These are phyloP conservation scores for Candida dubliniensis DNA, from an alignment of 1,139 yeast genomes.

Conservation along the genomic window DNA sequence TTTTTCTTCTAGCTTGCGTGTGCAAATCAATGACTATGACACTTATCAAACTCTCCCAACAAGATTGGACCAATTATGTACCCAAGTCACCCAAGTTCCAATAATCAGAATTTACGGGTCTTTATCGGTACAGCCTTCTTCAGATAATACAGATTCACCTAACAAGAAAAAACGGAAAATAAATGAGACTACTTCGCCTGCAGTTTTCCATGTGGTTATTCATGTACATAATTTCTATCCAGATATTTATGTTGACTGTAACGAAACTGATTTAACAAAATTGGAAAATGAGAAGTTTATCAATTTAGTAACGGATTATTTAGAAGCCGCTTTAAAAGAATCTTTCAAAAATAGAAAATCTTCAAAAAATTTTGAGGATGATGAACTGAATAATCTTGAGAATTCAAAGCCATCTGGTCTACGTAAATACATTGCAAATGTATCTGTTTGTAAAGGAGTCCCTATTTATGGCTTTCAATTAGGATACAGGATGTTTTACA, in stretches of 20 bases:
- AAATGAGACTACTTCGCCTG: neutral
- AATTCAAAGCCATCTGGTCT: constrained; percentile 4
- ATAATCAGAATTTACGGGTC: constrained; percentile 76
- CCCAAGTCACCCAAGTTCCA: constrained; percentile 58
- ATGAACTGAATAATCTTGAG: constrained; percentile 12
- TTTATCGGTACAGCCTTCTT: constrained; percentile 28
- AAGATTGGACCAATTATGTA: constrained; percentile 32
- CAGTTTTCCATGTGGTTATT: constrained; percentile 33
- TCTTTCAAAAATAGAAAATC: constrained; percentile 18
- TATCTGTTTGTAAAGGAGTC: constrained; percentile 68
- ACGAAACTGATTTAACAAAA: constrained; percentile 16
- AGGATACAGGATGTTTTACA: constrained; percentile 63
- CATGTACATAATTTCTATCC: constrained; percentile 89
- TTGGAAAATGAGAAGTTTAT: constrained; percentile 14
- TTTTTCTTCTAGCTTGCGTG: constrained; percentile 13
- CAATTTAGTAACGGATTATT: constrained; percentile 14
- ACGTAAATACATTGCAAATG: constrained; percentile 58
- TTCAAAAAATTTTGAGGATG: constrained; percentile 13
- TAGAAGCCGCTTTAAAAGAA: constrained; percentile 21
- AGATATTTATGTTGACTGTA: constrained; percentile 65
- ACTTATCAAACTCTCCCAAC: constrained; percentile 52
- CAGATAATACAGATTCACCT: constrained; percentile 3
- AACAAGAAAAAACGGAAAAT: constrained; percentile 8
- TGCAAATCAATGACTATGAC: constrained; percentile 63
- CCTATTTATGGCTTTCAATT: constrained; percentile 84